Evolutionary conservation across 371 early-diverging fungal species (phyloP), one percentile per base, ranked within the genome.

Genomic region (Syncephalis plumigaleata): DNA sequence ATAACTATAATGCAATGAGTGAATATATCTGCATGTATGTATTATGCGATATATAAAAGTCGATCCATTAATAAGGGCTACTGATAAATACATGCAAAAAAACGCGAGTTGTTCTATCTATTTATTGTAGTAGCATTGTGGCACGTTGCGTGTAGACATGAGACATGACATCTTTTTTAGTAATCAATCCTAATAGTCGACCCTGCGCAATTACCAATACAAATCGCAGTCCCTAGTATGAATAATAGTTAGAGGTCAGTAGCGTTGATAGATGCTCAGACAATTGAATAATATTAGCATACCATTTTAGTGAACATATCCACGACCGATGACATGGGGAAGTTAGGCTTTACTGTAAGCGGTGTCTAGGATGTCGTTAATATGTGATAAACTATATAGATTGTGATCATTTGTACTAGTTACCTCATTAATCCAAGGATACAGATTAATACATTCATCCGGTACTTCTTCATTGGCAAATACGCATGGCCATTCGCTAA

Each of bases 261-360:
- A 42, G 26, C n/a, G n/a, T n/a, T n/a, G n/a, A n/a, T n/a, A n/a
- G n/a, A n/a, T n/a, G n/a, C n/a, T n/a, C n/a, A n/a, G n/a, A n/a
- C n/a, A n/a, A n/a, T n/a, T 47, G 24, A 18, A 42, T 57, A 21
- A 46, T 42, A 15, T 36, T 13, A 13, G 3, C 39, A 53, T 57
- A 51, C 84, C 55, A 88, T 58, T 53, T 81, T 77, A 44, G 71
- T 59, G 56, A 88, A 82, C 43, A 88, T 55, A 46, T 83, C 84
- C 31, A 74, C 62, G 18, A 81, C 81, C 36, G 82, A 54, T 50
- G 84, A 88, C 65, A 84, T 75, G 25, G 82, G 72, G 42, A 77
- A 59, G 43, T 66, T 60, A 9, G 66, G 56, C 1, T 70, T 58
- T 0, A 87, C 68, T 2, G 79, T 69, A 26, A 87, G 56, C 4